Evolutionary conservation across 2,329 filamentous ascomycete genomes (phyloP).

Genomic region (Amesomyces nigricolor): DNA sequence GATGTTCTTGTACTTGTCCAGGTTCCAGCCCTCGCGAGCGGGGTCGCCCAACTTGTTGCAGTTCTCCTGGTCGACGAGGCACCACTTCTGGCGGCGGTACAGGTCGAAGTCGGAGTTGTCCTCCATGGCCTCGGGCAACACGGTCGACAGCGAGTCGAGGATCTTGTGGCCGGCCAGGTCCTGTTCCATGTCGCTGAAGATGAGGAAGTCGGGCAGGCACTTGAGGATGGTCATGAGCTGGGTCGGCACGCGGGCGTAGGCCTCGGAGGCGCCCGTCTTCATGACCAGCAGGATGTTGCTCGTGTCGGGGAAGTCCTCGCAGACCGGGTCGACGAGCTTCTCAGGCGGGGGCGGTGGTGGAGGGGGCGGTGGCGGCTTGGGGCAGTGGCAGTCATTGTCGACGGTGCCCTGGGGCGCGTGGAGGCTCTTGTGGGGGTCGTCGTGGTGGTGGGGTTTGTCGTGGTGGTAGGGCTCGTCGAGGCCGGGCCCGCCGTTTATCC

Average conservation of each 20-base stretch:
- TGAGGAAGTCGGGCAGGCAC: conserved; percentile 47
- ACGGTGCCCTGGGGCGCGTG: conserved; percentile 15
- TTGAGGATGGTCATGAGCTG: conserved; percentile 45
- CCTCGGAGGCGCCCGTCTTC: conserved; percentile 54
- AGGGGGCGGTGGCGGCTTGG: not conserved
- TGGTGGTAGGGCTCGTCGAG: conserved; percentile 29
- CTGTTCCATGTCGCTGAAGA: conserved; percentile 54
- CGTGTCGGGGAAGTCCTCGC: conserved; percentile 28
- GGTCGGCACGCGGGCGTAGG: conserved; percentile 46
- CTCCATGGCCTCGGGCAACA: conserved; percentile 39
- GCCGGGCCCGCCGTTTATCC: conserved; percentile 28
- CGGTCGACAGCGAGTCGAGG: conserved; percentile 42
- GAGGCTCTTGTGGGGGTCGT: conserved; percentile 17
- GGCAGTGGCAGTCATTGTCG: not conserved
- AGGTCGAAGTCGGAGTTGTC: conserved; percentile 47
- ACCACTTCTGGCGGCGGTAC: conserved; percentile 41
- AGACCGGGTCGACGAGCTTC: conserved; percentile 27
- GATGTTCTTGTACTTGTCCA: conserved; percentile 59
- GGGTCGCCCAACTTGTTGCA: conserved; percentile 34
- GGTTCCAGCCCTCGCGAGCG: conserved; percentile 41
- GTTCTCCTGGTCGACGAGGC: conserved; percentile 40
- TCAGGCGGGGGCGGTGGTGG: not conserved
- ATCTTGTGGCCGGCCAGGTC: conserved; percentile 41
- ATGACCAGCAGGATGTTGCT: conserved; percentile 40
- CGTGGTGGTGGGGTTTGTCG: conserved; percentile 26